Conservation (phyloP, 768 basidiomycete species). For the Russula dissimulans region DNA sequence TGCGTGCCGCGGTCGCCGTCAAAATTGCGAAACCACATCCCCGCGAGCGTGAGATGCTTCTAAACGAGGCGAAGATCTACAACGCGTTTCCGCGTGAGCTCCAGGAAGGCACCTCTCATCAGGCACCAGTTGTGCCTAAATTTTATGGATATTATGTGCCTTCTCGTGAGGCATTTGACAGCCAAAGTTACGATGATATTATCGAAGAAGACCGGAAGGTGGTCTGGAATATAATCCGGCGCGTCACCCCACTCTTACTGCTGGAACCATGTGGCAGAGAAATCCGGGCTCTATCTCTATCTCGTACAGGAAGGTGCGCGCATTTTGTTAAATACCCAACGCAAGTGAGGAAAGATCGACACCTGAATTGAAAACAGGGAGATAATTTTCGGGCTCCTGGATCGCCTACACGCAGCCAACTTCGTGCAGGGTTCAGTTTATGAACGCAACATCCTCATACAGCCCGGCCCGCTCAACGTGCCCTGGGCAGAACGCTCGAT, state of each 20-base stretch:
- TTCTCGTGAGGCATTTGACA: slow-evolving; percentile 5
- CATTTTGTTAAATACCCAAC: background rate
- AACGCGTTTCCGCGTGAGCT: slow-evolving; percentile 36
- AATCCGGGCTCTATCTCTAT: slow-evolving; percentile 24
- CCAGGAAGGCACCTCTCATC: slow-evolving; percentile 39
- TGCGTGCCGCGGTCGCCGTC: slow-evolving; percentile 21
- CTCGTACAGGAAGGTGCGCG: slow-evolving; percentile 4
- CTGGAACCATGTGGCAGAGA: slow-evolving; percentile 40
- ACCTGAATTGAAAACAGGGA: slow-evolving; percentile 7
- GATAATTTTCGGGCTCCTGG: slow-evolving; percentile 27
- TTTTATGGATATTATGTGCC: slow-evolving; percentile 54
- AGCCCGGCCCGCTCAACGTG: slow-evolving; percentile 33
- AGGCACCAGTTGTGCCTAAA: slow-evolving; percentile 47
- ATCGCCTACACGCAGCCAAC: slow-evolving; percentile 33
- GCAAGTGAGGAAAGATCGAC: background rate
- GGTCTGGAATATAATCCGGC: background rate
- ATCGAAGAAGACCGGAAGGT: background rate
- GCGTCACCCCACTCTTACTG: slow-evolving; percentile 34
- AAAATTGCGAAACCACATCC: slow-evolving; percentile 20
- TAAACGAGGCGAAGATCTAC: slow-evolving; percentile 38
- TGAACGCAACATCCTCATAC: slow-evolving; percentile 36
- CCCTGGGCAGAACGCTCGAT: slow-evolving; percentile 25
- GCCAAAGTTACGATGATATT: background rate
- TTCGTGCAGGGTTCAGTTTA: slow-evolving; percentile 36
- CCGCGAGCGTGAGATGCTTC: slow-evolving; percentile 14